Percentiles rank a stretch among this genome's conserved stretches.
These are phyloP conservation scores for Agrocybe chaxingu DNA, from an alignment of 768 basidiomycete genomes.

Conservation along the genomic window DNA sequence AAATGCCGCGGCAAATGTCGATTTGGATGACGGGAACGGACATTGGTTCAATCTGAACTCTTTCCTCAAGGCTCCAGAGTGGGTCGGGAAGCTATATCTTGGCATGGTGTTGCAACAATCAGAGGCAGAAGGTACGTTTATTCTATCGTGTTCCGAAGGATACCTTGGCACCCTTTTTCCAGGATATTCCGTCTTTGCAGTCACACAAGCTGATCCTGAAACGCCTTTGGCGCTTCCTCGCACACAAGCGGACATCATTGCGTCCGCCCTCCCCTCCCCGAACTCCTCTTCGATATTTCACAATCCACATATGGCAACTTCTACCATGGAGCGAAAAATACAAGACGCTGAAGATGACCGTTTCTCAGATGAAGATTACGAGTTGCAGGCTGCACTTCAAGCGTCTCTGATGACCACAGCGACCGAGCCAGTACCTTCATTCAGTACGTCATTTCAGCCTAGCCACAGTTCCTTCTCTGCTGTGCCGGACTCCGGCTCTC, in stretches of 20 bases:
- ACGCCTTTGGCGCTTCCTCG: slow-evolving; percentile 54
- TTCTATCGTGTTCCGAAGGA: background rate
- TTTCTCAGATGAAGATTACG: slow-evolving; percentile 82
- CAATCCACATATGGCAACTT: background rate
- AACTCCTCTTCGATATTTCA: slow-evolving; percentile 23
- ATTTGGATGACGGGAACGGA: slow-evolving; percentile 45
- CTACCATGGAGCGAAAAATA: slow-evolving; percentile 1
- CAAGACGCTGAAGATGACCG: slow-evolving; percentile 24
- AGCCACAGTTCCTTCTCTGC: background rate
- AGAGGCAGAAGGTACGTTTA: slow-evolving; percentile 67
- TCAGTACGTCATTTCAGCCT: slow-evolving; percentile 4
- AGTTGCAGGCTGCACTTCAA: slow-evolving; percentile 83
- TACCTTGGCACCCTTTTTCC: slow-evolving; percentile 1
- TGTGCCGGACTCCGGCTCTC: slow-evolving; percentile 13
- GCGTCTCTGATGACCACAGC: slow-evolving; percentile 56
- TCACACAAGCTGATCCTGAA: slow-evolving; percentile 59
- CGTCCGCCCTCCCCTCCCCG: slow-evolving; percentile 59
- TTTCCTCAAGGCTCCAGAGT: slow-evolving; percentile 64
- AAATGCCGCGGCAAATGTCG: slow-evolving; percentile 34
- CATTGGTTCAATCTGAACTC: slow-evolving; percentile 94
- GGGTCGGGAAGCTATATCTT: slow-evolving; percentile 81
- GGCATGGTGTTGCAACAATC: slow-evolving; percentile 86
- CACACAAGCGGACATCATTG: slow-evolving; percentile 69
- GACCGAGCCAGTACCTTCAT: slow-evolving; percentile 11
- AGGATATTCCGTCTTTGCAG: slow-evolving; percentile 84